Percentiles rank a stretch among this genome's conserved stretches.
Evolutionary conservation across 2,329 filamentous ascomycete genomes (phyloP).

Genomic region (Verticillium nubilum): DNA sequence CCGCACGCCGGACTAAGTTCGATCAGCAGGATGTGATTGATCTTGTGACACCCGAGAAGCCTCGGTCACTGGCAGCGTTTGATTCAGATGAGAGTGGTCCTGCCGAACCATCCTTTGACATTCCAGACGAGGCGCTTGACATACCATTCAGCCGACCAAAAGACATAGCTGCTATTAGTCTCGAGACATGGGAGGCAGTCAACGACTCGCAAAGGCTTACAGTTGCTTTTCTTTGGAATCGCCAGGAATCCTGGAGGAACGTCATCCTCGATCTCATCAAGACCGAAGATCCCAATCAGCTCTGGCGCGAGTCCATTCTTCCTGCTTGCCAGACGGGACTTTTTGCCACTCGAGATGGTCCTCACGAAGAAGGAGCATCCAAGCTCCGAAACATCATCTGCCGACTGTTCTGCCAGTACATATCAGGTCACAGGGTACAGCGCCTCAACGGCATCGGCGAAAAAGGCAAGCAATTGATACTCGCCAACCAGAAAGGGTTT

Average conservation of each 20-base stretch:
- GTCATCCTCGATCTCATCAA: slow-evolving; percentile 18
- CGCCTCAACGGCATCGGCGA: slow-evolving; percentile 13
- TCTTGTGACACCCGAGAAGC: slow-evolving; percentile 6
- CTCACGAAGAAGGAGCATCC: background rate
- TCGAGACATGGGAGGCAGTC: slow-evolving; percentile 13
- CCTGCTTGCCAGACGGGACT: background rate
- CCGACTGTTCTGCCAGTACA: slow-evolving; percentile 9
- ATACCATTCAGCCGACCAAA: slow-evolving; percentile 8
- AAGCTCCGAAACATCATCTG: slow-evolving; percentile 1
- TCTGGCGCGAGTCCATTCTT: slow-evolving; percentile 22
- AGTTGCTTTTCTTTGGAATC: slow-evolving; percentile 19
- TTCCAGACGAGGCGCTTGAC: background rate
- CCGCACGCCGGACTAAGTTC: background rate
- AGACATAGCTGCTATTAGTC: slow-evolving; percentile 6
- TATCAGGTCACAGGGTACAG: background rate
- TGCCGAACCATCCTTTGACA: background rate
- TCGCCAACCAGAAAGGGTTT: slow-evolving; percentile 17
- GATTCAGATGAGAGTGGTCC: background rate
- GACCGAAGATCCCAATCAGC: slow-evolving; percentile 5
- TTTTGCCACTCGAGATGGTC: background rate
- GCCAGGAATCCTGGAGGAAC: slow-evolving; percentile 13
- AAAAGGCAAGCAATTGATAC: slow-evolving; percentile 16
- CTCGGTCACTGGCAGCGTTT: background rate
- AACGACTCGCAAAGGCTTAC: slow-evolving; percentile 20
- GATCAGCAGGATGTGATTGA: background rate